Evolutionary conservation across 768 basidiomycete species (phyloP), one percentile per base, ranked within the genome.

Genomic region (Paxillus rubicundulus): DNA sequence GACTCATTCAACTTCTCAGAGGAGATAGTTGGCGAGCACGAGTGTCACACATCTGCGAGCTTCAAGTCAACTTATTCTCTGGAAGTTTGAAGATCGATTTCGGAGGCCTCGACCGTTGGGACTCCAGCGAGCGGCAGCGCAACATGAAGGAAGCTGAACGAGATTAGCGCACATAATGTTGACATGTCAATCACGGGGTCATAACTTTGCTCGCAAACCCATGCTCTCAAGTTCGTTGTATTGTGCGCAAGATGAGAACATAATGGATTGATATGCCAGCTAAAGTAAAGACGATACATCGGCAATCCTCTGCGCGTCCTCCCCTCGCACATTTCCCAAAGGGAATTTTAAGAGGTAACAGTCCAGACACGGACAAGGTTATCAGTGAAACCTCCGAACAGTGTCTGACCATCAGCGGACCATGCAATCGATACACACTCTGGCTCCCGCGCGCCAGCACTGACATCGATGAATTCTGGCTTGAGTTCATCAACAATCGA

Each of bases 401-500:
- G 81, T 47, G 92, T 95, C 77, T 97, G 93, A 52, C 97, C 97
- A 72, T 97, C 95, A 43, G 96, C 87, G 50, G 94, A 97, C 97
- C 97, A 99, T 56, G 97, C 91, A 62, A 98, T 90, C 47, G 95
- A 98, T 41, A 95, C 88, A 72, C 92, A 94, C 74, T 97, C 92
- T 34, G 92, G 90, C 61, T 91, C 84, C 69, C 85, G 80, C 17
- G 85, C 79, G 52, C 84, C 82, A 60, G 80, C 80, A 48, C 81
- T 74, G 53, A 86, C 82, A 62, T 92, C 88, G 56, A 83, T 81
- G 72, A 92, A 95, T 64, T 95, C 89, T 55, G 96, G 93, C 77
- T 90, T 93, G 79, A 98, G 92, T 77, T 98, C 96, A 63, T 98
- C 97, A 53, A 99, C 97, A 67, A 98, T 97, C 18, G 92, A 95